Conservation (phyloP, 31 red algal species). For the Odonthalia washingtoniensis region DNA sequence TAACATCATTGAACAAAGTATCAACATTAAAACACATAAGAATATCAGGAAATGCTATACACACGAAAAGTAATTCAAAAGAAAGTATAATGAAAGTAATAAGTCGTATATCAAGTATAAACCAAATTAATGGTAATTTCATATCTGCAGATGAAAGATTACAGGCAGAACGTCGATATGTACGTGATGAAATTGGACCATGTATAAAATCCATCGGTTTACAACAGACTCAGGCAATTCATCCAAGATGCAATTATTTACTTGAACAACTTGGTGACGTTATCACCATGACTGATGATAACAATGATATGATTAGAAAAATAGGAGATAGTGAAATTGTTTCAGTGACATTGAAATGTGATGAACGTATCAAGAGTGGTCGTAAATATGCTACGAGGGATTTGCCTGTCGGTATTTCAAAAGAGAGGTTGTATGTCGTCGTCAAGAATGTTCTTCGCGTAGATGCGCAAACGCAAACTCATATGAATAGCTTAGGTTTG, state of each 20-base stretch:
- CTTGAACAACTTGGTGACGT: neutral
- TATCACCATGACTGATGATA: too few relatives aligned
- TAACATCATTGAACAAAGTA: slow-evolving; percentile 21
- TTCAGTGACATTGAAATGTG: too few relatives aligned
- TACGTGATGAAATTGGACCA: neutral
- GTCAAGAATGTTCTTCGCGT: too few relatives aligned
- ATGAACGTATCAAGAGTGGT: too few relatives aligned
- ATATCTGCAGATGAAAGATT: slow-evolving; percentile 55
- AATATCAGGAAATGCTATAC: slow-evolving; percentile 39
- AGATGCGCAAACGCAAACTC: too few relatives aligned
- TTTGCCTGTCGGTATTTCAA: too few relatives aligned
- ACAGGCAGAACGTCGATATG: slow-evolving; percentile 31
- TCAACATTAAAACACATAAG: slow-evolving; percentile 9
- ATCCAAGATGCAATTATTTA: neutral
- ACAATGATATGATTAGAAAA: too few relatives aligned
- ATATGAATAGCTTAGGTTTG: too few relatives aligned
- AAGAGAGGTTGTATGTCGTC: too few relatives aligned
- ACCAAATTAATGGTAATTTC: slow-evolving; percentile 35
- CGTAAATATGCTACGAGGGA: too few relatives aligned
- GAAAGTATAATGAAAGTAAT: neutral
- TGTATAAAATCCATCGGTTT: neutral
- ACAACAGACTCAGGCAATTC: neutral
- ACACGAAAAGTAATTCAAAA: neutral
- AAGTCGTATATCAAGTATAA: slow-evolving; percentile 12
- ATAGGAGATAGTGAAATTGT: too few relatives aligned